Base-by-base conservation (phyloP, 2,329 filamentous ascomycete genomes). In the Clonostachys sp. region DNA sequence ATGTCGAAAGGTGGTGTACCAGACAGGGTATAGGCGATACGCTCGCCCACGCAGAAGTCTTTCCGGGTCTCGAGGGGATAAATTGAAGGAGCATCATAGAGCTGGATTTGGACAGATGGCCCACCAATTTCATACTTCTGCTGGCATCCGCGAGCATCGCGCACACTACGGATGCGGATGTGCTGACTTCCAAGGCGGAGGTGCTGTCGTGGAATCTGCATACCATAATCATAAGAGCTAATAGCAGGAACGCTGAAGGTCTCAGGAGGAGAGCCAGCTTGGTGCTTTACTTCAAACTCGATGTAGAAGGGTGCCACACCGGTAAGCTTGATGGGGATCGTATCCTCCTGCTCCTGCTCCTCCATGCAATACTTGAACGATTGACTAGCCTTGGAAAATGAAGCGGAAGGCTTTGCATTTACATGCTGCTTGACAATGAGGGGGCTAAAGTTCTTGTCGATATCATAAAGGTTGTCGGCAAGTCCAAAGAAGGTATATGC, bases 1-100 rank as follows among this genome's bases (percentile, higher is more conserved):
- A 99, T 86, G 41, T 92, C 89, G 65, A 99, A 99, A 0, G 95
- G 95, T 16, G 91, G 85, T 47, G 89, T 88, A 41, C 94, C 95
- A 2, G 90, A 89, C 6, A 99, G 81, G 0, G 89, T 91, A 69
- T 96, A 99, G 5, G 89, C 87, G 54, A 99, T 86, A 46, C 91
- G 86, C 65, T 99, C 94, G 54, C 95, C 94, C 12, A 99, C 91
- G 66, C 94, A 99, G 69, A 92, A 96, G 69, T 99, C 89, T 14
- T 78, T 78, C 51, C 88, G 84, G 20, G 87, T 84, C 61, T 97
- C 91, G 35, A 96, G 77, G 4, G 92, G 84, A 49, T 91, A 89
- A 57, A 97, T 95, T 7, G 88, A 88, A 2, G 94, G 94, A 1
- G 94, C 89, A 58, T 97, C 91, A 57, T 91, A 95, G 8, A 99